These are phyloP conservation scores for Ophiocordyceps camponoti-leonardi DNA, from an alignment of 2,329 filamentous ascomycete genomes.

Conservation along the genomic window DNA sequence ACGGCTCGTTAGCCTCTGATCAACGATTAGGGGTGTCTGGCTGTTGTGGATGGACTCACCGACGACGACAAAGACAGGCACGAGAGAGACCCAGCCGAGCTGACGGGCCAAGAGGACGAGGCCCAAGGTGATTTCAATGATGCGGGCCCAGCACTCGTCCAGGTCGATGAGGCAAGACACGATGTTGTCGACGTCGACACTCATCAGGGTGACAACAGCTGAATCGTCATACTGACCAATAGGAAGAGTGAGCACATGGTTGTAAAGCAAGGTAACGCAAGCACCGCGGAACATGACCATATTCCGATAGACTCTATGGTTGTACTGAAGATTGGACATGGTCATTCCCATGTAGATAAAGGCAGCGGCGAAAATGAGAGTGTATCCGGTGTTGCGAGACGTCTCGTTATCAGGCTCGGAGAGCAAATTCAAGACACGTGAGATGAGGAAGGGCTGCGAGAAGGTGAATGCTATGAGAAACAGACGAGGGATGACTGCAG, in stretches of 20 bases:
- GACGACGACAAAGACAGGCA: conserved; percentile 6
- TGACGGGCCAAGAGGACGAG: conserved; percentile 5
- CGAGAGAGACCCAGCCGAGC: conserved; percentile 6
- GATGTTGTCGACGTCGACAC: conserved; percentile 4
- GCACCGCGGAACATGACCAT: conserved; percentile 8
- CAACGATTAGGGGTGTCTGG: too few species aligned
- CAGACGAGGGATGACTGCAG: conserved; percentile 9
- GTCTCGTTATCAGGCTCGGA: not conserved
- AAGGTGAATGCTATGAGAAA: conserved; percentile 11
- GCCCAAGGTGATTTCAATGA: conserved; percentile 5
- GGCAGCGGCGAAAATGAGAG: conserved; percentile 5
- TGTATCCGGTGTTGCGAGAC: conserved; percentile 2
- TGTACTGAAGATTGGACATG: conserved; percentile 3
- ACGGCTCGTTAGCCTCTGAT: too few species aligned
- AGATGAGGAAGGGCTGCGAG: conserved; percentile 13
- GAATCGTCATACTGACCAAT: conserved; percentile 4
- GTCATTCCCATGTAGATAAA: conserved; percentile 8
- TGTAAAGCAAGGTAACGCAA: conserved; percentile 5
- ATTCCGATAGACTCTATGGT: conserved; percentile 6
- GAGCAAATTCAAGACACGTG: conserved; percentile 1
- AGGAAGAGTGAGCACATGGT: conserved; percentile 5
- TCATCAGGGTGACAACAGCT: conserved; percentile 4
- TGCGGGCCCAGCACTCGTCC: conserved; percentile 7
- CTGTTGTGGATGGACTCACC: conserved; percentile 1
- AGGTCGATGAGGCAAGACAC: conserved; percentile 2